Conservation (phyloP, 164 flowering plant species). For the Malania oleifera region DNA sequence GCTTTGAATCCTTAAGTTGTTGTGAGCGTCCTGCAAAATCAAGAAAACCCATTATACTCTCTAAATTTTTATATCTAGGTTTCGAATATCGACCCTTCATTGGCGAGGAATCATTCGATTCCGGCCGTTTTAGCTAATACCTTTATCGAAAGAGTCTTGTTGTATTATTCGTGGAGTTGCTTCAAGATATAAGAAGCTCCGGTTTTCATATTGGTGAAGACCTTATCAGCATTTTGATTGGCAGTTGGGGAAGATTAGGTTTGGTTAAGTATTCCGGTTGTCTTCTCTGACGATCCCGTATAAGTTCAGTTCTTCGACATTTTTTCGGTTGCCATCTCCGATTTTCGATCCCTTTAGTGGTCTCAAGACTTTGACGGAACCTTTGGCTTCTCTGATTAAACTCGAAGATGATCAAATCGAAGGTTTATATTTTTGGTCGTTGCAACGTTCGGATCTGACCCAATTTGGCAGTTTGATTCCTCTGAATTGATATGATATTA, state of each 20-base stretch:
- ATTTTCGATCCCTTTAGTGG: too few relatives aligned
- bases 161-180: constrained; percentile 58
- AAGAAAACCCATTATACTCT: constrained; percentile 50
- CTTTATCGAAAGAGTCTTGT: constrained; percentile 74
- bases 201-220: constrained; percentile 57
- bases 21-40: constrained; percentile 59
- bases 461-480: too few relatives aligned
- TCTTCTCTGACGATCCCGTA: too few relatives aligned
- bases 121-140: constrained; percentile 41
- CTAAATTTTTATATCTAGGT: constrained; percentile 80
- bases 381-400: too few relatives aligned
- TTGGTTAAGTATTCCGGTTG: constrained; percentile 81
- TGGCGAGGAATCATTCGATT: constrained; percentile 43
- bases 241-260: constrained; percentile 94
- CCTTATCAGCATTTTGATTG: constrained; percentile 63
- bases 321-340: too few relatives aligned
- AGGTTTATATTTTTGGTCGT: too few relatives aligned
- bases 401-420: too few relatives aligned
- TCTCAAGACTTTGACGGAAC: too few relatives aligned
- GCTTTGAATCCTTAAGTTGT: constrained; percentile 39
- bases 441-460: too few relatives aligned
- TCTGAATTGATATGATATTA: too few relatives aligned
- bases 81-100: constrained; percentile 28
- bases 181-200: constrained; percentile 45
- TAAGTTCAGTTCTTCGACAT: too few relatives aligned